phyloP scores from a whole-genome alignment of 768 basidiomycete genomes.

The Glaciozyma antarctica region DNA sequence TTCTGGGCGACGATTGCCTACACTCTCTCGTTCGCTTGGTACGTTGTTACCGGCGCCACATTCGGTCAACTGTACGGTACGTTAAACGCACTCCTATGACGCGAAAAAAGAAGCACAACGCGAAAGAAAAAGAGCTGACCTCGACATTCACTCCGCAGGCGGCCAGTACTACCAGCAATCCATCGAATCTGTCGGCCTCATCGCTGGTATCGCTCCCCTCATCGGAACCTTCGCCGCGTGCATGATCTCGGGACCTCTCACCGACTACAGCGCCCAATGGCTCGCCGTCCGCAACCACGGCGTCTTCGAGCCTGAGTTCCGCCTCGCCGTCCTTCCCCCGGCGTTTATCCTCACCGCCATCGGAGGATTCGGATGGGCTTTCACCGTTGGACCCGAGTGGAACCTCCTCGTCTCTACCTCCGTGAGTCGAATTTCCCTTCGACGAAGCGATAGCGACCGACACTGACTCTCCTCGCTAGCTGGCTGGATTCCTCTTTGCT shows the following conservation, averaged over 20 bases:
- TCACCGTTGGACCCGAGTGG: background rate
- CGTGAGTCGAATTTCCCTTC: no score
- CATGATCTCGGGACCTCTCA: background rate
- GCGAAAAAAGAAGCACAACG: no score
- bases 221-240: background rate
- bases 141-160: no score
- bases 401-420: constrained; percentile 1
- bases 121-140: no score
- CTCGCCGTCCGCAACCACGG: background rate
- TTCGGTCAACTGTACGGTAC: background rate
- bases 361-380: background rate
- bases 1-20: background rate
- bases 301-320: background rate
- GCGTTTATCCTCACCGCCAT: background rate
- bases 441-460: no score
- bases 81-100: no score
- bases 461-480: no score
- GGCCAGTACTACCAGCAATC: background rate
- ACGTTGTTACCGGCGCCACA: background rate
- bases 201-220: background rate
- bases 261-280: background rate
- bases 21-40: background rate
- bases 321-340: background rate
- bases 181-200: background rate
- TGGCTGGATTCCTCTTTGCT: background rate